Conservation (phyloP, 2,329 filamentous ascomycete species). For the Furcasterigmium sp. region DNA sequence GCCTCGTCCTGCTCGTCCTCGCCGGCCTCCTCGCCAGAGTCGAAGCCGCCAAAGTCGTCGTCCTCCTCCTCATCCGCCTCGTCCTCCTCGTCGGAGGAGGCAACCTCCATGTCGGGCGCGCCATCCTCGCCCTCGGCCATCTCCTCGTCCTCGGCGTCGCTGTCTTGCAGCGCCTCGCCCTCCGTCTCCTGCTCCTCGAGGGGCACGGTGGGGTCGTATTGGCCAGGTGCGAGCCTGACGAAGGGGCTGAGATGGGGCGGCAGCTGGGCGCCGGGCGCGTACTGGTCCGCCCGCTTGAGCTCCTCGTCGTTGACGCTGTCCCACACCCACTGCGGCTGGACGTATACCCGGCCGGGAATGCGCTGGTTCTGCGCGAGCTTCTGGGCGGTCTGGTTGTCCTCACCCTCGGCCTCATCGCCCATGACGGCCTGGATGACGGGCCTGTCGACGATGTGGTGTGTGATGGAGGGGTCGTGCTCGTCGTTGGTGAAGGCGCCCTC, state of each 20-base stretch:
- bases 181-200: constrained; percentile 85
- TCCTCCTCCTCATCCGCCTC: constrained; percentile 39
- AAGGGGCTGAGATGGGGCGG: constrained; percentile 96
- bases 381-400: constrained; percentile 58
- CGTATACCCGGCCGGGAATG: constrained; percentile 85
- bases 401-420: constrained; percentile 38
- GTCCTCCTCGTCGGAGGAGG: constrained; percentile 42
- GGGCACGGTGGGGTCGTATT: constrained; percentile 84
- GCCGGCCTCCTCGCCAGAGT: constrained; percentile 38
- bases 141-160: constrained; percentile 47
- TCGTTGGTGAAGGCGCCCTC: constrained; percentile 89
- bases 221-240: constrained; percentile 79
- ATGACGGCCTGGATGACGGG: constrained; percentile 63
- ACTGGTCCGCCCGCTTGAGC: constrained; percentile 78
- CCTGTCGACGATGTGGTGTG: constrained; percentile 92
- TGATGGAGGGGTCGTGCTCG: constrained; percentile 83
- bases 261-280: constrained; percentile 82
- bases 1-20: constrained; percentile 53
- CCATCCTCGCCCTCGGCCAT: constrained; percentile 40
- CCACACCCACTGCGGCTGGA: constrained; percentile 99
- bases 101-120: constrained; percentile 43
- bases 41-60: constrained; percentile 43
- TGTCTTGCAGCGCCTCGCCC: constrained; percentile 71
- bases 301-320: constrained; percentile 92
- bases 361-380: constrained; percentile 59